Conservation (phyloP, 805 yeast species). For the Pichia scutulata region DNA sequence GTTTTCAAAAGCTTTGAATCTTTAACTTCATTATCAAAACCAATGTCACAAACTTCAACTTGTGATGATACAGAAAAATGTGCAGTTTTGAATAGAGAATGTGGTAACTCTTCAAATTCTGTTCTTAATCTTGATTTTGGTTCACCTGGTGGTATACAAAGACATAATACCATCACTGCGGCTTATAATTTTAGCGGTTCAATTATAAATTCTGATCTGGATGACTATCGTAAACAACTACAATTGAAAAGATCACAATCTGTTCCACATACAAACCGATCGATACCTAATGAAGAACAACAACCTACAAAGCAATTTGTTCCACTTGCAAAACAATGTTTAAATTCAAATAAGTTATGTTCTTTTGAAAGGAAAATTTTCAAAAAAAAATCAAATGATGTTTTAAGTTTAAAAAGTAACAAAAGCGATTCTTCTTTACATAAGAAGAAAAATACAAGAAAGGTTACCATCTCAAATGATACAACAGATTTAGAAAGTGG, state of each 20-base stretch:
- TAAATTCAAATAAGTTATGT: not conserved
- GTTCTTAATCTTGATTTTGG: not conserved
- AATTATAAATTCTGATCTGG: not conserved
- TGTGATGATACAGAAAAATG: not conserved
- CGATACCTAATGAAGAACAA: too few species aligned
- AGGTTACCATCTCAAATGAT: not conserved
- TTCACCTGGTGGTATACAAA: not conserved
- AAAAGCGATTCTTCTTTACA: not conserved
- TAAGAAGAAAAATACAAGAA: not conserved
- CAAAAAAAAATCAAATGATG: not conserved
- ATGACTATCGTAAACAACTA: not conserved
- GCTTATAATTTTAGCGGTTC: constrained; percentile 4
- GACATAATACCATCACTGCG: constrained; percentile 1
- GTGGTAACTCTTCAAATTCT: not conserved
- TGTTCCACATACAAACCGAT: not conserved
- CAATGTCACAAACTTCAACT: not conserved
- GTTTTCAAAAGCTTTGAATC: not conserved
- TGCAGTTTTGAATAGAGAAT: not conserved
- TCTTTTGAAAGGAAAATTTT: not conserved
- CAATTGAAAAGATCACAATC: not conserved
- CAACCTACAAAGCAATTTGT: too few species aligned
- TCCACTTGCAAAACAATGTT: not conserved
- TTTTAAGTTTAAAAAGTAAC: not conserved
- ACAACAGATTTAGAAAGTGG: constrained; percentile 2
- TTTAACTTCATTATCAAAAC: not conserved